Percentiles rank a stretch among this genome's conserved stretches.
Conservation (phyloP, 768 basidiomycete genomes). For the Boletus sensibilis region DNA sequence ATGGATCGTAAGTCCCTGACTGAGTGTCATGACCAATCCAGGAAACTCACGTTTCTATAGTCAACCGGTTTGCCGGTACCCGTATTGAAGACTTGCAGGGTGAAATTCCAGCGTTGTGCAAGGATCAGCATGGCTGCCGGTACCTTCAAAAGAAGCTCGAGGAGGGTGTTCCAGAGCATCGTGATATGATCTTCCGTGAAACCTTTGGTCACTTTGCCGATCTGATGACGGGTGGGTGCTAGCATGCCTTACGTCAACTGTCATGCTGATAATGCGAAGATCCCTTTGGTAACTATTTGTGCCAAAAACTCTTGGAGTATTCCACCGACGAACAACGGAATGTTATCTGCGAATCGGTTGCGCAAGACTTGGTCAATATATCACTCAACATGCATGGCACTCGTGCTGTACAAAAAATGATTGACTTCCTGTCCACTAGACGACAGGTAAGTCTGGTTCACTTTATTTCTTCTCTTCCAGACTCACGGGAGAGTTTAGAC, state of each 20-base stretch:
- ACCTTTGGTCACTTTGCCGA: conserved; percentile 98
- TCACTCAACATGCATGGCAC: conserved; percentile 99
- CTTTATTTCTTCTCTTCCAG: conserved; percentile 40
- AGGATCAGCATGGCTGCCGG: conserved; percentile 98
- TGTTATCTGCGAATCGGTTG: conserved; percentile 95
- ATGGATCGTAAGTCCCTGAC: conserved; percentile 76
- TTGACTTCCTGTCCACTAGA: conserved; percentile 95
- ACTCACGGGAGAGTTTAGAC: conserved; percentile 63
- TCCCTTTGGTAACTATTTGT: conserved; percentile 98
- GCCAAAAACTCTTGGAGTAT: conserved; percentile 95
- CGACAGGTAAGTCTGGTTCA: conserved; percentile 69
- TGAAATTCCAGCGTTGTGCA: conserved; percentile 92
- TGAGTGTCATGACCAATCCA: not conserved
- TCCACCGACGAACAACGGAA: conserved; percentile 97
- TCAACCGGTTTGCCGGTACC: conserved; percentile 96
- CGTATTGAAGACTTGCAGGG: conserved; percentile 94
- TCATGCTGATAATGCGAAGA: conserved; percentile 45
- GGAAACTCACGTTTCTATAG: conserved; percentile 37
- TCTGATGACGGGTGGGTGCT: conserved; percentile 84
- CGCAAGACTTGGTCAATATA: conserved; percentile 95
- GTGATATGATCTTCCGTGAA: conserved; percentile 99
- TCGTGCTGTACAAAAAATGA: conserved; percentile 99
- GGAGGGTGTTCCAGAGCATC: conserved; percentile 91
- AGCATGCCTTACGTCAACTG: not conserved
- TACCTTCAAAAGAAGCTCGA: conserved; percentile 99